phyloP scores from a whole-genome alignment of 2,329 filamentous ascomycete species.

The Sarocladium brachiariae region DNA sequence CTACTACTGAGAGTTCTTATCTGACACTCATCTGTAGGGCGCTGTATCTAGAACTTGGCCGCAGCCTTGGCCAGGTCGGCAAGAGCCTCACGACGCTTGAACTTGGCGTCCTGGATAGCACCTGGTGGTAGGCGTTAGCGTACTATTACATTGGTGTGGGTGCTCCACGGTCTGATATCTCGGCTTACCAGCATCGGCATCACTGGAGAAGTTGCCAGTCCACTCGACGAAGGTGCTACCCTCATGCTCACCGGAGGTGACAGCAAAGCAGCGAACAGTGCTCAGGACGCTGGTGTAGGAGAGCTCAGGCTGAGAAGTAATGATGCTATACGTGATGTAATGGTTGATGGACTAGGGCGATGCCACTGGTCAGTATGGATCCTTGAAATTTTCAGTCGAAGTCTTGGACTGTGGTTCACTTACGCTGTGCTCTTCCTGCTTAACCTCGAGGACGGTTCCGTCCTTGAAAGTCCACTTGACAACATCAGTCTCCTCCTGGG shows the following conservation, averaged over 20 bases:
- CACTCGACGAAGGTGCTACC: conserved; percentile 62
- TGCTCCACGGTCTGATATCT: too few species aligned
- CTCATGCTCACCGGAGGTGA: conserved; percentile 60
- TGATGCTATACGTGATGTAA: conserved; percentile 69
- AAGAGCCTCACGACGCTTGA: conserved; percentile 67
- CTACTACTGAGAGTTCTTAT: too few species aligned
- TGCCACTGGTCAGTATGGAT: too few species aligned
- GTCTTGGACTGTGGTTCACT: conserved; percentile 18
- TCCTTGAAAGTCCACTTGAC: conserved; percentile 68
- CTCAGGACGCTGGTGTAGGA: conserved; percentile 60
- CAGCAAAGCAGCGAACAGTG: conserved; percentile 57
- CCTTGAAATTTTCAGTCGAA: background rate
- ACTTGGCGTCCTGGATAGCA: conserved; percentile 69
- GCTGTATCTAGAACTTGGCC: conserved; percentile 24
- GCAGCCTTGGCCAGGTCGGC: conserved; percentile 54
- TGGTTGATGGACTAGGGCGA: conserved; percentile 57
- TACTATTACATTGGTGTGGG: too few species aligned
- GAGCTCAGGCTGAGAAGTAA: conserved; percentile 57
- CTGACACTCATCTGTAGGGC: too few species aligned
- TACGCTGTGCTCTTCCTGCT: conserved; percentile 70
- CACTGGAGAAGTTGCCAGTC: conserved; percentile 56
- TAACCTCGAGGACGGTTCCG: conserved; percentile 60
- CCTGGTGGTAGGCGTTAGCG: too few species aligned
- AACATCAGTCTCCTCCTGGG: conserved; percentile 57
- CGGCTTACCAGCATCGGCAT: conserved; percentile 15